A percentile compares a stretch with the other conserved stretches of the same genome.
These are phyloP conservation scores for Otatea glauca DNA, from an alignment of 176 grass and related monocot species.

Conservation along the genomic window DNA sequence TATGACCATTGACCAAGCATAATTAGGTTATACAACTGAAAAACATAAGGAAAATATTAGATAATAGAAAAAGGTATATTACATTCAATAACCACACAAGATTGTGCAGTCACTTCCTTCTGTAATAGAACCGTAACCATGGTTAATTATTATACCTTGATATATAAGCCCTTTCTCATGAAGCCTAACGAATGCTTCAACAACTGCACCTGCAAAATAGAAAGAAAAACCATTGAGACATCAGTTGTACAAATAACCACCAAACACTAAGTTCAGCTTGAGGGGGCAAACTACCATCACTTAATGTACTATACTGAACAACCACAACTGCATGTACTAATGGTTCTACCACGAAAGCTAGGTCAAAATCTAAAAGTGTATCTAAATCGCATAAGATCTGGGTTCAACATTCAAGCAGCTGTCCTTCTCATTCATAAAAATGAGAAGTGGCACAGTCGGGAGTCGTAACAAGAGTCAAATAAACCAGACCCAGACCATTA, in stretches of 20 bases:
- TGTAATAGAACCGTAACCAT: slow-evolving; percentile 28
- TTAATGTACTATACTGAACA: background rate
- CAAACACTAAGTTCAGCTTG: background rate
- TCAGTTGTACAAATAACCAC: slow-evolving; percentile 23
- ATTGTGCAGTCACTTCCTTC: slow-evolving; percentile 13
- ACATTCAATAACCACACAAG: slow-evolving; percentile 25
- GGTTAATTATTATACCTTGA: slow-evolving; percentile 66
- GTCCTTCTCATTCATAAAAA: background rate
- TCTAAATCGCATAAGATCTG: slow-evolving; percentile 11
- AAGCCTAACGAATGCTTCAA: slow-evolving; percentile 92
- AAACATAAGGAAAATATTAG: background rate
- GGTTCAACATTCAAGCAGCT: slow-evolving; percentile 7
- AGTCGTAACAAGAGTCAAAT: slow-evolving; percentile 25
- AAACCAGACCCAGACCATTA: slow-evolving; percentile 8
- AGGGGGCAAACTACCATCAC: background rate
- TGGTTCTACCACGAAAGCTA: slow-evolving; percentile 19
- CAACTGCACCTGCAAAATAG: slow-evolving; percentile 76
- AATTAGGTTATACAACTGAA: slow-evolving; percentile 17
- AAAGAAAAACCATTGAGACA: slow-evolving; percentile 43
- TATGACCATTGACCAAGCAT: background rate
- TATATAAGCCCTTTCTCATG: slow-evolving; percentile 98
- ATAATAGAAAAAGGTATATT: background rate
- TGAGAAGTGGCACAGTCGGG: background rate
- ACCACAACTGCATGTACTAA: background rate
- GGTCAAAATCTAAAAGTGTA: slow-evolving; percentile 13